Conservation (phyloP, 2,329 filamentous ascomycete genomes). For the Dryadomyces quercus-mongolicae region DNA sequence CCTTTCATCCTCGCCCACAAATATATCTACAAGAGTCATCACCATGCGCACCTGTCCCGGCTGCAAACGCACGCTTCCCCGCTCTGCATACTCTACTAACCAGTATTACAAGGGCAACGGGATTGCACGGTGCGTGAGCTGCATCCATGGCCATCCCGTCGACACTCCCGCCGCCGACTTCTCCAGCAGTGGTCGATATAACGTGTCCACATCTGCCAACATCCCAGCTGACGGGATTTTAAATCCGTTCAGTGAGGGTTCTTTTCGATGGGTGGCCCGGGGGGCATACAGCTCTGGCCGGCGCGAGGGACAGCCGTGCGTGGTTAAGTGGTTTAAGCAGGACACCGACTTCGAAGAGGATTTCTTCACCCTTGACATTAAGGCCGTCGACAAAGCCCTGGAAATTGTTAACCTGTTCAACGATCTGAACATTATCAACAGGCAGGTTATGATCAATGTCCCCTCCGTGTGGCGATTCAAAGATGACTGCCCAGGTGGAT, state of each 20-base stretch:
- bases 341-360: slow-evolving; percentile 20
- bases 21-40: too few relatives aligned
- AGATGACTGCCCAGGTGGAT: neutral
- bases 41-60: slow-evolving; percentile 11
- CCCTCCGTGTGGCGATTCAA: slow-evolving; percentile 20
- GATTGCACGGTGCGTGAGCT: neutral
- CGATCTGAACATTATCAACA: slow-evolving; percentile 17
- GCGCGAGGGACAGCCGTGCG: slow-evolving; percentile 21
- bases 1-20: too few relatives aligned
- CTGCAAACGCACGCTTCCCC: slow-evolving; percentile 17
- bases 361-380: slow-evolving; percentile 14
- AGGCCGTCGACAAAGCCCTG: slow-evolving; percentile 7
- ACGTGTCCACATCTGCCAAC: too few relatives aligned
- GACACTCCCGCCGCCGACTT: slow-evolving; percentile 6
- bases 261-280: slow-evolving; percentile 17
- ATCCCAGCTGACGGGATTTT: too few relatives aligned
- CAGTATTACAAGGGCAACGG: slow-evolving; percentile 12
- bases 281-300: slow-evolving; percentile 18
- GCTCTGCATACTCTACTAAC: slow-evolving; percentile 16
- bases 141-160: slow-evolving; percentile 11
- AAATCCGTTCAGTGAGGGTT: slow-evolving; percentile 15
- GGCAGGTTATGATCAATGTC: slow-evolving; percentile 23
- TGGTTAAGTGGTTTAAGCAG: slow-evolving; percentile 27
- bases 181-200: slow-evolving; percentile 17
- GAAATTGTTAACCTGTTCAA: slow-evolving; percentile 25